Evolutionary conservation across 805 yeast species (phyloP).

Genomic region (Metschnikowia baotianmanensis): DNA sequence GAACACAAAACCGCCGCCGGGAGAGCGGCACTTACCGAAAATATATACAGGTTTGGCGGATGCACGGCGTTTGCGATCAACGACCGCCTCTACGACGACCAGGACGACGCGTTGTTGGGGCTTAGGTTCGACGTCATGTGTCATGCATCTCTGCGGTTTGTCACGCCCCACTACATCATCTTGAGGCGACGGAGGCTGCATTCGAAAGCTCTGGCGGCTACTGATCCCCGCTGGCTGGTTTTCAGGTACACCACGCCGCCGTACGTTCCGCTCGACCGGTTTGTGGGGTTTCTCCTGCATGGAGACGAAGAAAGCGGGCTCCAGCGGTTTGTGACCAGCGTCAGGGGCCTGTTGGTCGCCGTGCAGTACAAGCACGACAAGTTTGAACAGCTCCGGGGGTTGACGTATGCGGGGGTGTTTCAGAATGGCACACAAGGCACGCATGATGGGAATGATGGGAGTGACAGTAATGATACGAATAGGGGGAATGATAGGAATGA

Average conservation of each 20-base stretch:
- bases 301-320: conserved; percentile 20
- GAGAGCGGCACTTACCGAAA: conserved; percentile 35
- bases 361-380: conserved; percentile 34
- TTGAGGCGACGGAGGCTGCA: conserved; percentile 20
- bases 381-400: conserved; percentile 18
- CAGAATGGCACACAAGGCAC: not conserved
- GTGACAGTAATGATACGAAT: too few species aligned
- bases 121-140: conserved; percentile 48
- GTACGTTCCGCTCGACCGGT: conserved; percentile 26
- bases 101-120: conserved; percentile 39
- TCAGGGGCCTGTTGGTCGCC: conserved; percentile 24
- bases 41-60: conserved; percentile 47
- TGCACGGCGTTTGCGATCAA: conserved; percentile 52
- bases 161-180: conserved; percentile 49
- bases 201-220: not conserved
- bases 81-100: conserved; percentile 25
- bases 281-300: conserved; percentile 12
- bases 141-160: conserved; percentile 22
- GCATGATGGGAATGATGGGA: too few species aligned
- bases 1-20: conserved; percentile 13
- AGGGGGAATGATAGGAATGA: too few species aligned
- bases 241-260: conserved; percentile 38
- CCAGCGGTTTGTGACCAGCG: conserved; percentile 20
- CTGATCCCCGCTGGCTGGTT: conserved; percentile 25
- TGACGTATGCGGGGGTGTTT: conserved; percentile 1